A percentile compares a stretch with the other conserved stretches of the same genome.
These are phyloP conservation scores for Aspergillus chevalieri DNA, from an alignment of 2,329 filamentous ascomycete species.

Conservation along the genomic window DNA sequence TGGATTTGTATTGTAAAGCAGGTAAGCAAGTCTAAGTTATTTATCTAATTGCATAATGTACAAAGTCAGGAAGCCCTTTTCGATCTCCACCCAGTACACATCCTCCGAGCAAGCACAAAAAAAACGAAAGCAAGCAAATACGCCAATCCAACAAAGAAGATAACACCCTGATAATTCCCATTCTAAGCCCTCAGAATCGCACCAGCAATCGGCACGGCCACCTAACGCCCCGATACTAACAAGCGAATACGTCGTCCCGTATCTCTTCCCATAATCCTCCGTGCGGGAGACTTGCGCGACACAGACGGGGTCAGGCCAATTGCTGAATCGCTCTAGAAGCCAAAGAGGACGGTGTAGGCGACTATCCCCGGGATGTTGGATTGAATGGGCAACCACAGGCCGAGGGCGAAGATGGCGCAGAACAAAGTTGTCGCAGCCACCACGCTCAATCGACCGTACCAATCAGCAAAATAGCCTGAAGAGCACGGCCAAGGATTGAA, in stretches of 20 bases:
- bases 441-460: conserved; percentile 25
- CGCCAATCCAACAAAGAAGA: conserved; percentile 8
- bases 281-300: conserved; percentile 24
- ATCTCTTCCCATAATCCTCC: conserved; percentile 21
- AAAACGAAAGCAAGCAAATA: neutral
- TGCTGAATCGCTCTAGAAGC: conserved; percentile 20
- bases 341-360: conserved; percentile 15
- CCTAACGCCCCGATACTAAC: conserved; percentile 16
- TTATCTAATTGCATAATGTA: too few relatives aligned
- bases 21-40: too few relatives aligned
- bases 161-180: conserved; percentile 8
- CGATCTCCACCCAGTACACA: neutral
- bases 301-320: conserved; percentile 26
- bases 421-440: conserved; percentile 15
- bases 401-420: conserved; percentile 14
- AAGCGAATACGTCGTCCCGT: conserved; percentile 20
- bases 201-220: conserved; percentile 21
- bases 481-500: conserved; percentile 23
- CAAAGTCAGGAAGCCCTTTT: neutral
- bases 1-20: too few relatives aligned
- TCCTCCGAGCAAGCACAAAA: neutral
- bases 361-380: conserved; percentile 14
- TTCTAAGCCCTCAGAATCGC: conserved; percentile 8
- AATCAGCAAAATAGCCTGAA: conserved; percentile 28
- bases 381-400: conserved; percentile 16